These are phyloP conservation scores for Vinca minor DNA, from an alignment of 257 asterid genomes.

Conservation along the genomic window DNA sequence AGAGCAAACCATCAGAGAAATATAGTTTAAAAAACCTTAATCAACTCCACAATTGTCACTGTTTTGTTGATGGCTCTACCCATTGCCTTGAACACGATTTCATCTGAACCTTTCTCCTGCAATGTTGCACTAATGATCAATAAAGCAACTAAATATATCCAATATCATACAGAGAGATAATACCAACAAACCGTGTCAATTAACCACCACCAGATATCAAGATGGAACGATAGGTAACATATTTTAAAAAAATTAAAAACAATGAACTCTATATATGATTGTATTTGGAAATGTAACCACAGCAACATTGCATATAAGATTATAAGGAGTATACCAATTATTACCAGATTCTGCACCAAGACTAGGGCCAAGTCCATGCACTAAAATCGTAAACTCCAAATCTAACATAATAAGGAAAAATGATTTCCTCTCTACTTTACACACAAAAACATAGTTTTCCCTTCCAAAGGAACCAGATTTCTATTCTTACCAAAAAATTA, in stretches of 20 bases:
- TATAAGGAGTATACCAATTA: neutral
- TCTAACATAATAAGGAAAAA: too few relatives aligned
- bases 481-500: too few relatives aligned
- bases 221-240: neutral
- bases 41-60: constrained; percentile 56
- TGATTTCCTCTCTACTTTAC: too few relatives aligned
- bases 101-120: constrained; percentile 57
- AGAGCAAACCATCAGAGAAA: neutral
- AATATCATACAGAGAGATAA: neutral
- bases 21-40: constrained; percentile 34
- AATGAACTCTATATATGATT: neutral
- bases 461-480: too few relatives aligned
- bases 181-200: neutral
- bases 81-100: constrained; percentile 64
- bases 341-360: neutral
- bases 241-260: neutral
- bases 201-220: neutral
- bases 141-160: too few relatives aligned
- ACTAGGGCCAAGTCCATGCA: neutral
- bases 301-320: neutral
- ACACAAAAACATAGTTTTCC: neutral
- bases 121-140: constrained; percentile 6
- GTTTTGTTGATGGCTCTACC: constrained; percentile 72
- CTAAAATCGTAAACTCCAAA: neutral
- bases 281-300: neutral